Conservation (phyloP, 345 rosid species). For the Rhodamnia rubescens region DNA sequence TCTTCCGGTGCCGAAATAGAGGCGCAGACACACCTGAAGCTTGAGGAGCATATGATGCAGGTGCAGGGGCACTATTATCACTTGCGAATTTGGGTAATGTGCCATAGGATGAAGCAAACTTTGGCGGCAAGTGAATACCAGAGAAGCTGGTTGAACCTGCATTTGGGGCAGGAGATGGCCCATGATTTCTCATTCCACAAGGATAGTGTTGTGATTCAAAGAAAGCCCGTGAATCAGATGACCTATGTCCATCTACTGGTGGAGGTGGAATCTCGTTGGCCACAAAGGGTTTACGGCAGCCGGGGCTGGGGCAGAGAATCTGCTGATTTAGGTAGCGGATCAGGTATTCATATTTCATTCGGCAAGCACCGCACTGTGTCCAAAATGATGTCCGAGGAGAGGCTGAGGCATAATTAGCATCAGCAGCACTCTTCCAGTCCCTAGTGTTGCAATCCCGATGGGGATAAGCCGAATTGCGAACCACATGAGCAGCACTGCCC, state of each 20-base stretch:
- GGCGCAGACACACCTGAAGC: neutral
- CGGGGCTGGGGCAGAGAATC: slow-evolving; percentile 23
- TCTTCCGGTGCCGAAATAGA: slow-evolving; percentile 7
- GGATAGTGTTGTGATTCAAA: slow-evolving; percentile 1
- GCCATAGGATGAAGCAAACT: slow-evolving; percentile 1
- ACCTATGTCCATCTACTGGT: slow-evolving; percentile 7
- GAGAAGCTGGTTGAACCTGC: neutral
- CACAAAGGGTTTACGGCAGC: slow-evolving; percentile 24
- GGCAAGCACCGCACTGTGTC: slow-evolving; percentile 35
- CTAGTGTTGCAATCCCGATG: neutral
- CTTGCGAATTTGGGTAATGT: slow-evolving; percentile 5
- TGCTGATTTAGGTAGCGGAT: slow-evolving; percentile 13
- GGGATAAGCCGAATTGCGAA: neutral
- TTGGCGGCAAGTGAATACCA: neutral
- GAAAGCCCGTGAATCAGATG: neutral
- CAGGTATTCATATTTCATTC: slow-evolving; percentile 25
- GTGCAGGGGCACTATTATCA: neutral
- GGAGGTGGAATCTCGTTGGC: slow-evolving; percentile 30
- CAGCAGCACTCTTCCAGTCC: slow-evolving; percentile 7
- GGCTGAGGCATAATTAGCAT: slow-evolving; percentile 1
- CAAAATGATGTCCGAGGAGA: slow-evolving; percentile 21
- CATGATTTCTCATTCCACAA: neutral
- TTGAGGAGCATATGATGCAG: slow-evolving; percentile 1
- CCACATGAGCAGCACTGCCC: neutral
- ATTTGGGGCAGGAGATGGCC: neutral